These are phyloP conservation scores for Exserohilum turcica DNA, from an alignment of 2,329 filamentous ascomycete species.

Conservation along the genomic window DNA sequence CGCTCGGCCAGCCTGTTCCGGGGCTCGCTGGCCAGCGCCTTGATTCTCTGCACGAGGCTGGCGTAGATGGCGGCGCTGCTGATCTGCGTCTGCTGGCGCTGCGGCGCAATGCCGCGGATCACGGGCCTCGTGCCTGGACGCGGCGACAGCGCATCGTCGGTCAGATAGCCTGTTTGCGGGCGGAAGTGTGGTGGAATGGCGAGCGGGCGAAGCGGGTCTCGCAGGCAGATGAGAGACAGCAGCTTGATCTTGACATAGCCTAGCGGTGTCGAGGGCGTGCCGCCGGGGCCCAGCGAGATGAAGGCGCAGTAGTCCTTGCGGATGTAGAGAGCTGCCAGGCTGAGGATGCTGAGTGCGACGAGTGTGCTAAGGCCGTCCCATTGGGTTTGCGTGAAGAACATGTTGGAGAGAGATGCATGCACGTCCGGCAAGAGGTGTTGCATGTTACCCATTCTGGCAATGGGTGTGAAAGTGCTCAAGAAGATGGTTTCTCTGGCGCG, in stretches of 20 bases:
- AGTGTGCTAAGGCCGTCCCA: conserved; percentile 6
- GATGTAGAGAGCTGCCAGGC: conserved; percentile 49
- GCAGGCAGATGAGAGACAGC: conserved; percentile 72
- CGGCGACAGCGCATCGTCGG: conserved; percentile 57
- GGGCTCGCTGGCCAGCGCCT: conserved; percentile 28
- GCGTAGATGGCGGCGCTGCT: conserved; percentile 58
- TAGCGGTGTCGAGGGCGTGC: conserved; percentile 72
- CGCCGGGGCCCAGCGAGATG: conserved; percentile 77
- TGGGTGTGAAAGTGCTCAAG: background rate
- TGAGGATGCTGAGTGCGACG: conserved; percentile 27
- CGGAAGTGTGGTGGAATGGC: conserved; percentile 57
- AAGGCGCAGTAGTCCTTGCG: conserved; percentile 77
- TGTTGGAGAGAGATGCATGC: background rate
- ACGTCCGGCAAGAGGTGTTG: conserved; percentile 1
- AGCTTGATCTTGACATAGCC: conserved; percentile 77
- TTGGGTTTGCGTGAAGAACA: conserved; percentile 4
- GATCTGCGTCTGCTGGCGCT: conserved; percentile 75
- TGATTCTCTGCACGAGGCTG: conserved; percentile 24
- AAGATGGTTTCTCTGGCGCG: too few species aligned
- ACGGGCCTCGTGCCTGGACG: conserved; percentile 68
- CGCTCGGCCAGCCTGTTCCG: conserved; percentile 53
- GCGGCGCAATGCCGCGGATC: conserved; percentile 78
- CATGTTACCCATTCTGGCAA: background rate
- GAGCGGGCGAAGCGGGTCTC: conserved; percentile 69
- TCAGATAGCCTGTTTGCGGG: conserved; percentile 65